These are phyloP conservation scores for Aureobasidium sp. DNA, from an alignment of 2,329 filamentous ascomycete species.

Conservation along the genomic window DNA sequence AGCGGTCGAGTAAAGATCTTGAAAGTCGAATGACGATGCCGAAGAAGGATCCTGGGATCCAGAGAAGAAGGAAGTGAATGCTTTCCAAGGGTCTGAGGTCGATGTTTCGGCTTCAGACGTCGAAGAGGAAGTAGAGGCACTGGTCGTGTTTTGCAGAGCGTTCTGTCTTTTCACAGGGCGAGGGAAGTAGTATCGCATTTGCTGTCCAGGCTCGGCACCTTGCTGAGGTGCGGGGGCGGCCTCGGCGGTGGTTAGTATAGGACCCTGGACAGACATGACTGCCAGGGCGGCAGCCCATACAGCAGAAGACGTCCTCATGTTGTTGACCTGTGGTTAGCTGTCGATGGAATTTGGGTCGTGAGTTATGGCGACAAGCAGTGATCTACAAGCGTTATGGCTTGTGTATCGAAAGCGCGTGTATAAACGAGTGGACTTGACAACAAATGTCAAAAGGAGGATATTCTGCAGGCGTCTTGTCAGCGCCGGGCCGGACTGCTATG, in stretches of 20 bases:
- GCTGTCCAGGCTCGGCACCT: conserved; percentile 23
- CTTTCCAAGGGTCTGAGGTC: not conserved
- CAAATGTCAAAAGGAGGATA: conserved; percentile 22
- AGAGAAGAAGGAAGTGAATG: not conserved
- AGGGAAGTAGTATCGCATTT: conserved; percentile 42
- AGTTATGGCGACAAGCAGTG: conserved; percentile 11
- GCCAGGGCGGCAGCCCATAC: conserved; percentile 40
- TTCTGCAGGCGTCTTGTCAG: conserved; percentile 6
- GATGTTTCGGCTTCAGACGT: not conserved
- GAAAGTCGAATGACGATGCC: not conserved
- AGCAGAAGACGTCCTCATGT: conserved; percentile 36
- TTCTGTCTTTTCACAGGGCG: conserved; percentile 38
- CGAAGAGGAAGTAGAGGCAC: conserved; percentile 4
- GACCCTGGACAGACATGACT: conserved; percentile 36
- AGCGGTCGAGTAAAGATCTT: not conserved
- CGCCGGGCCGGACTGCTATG: conserved; percentile 10
- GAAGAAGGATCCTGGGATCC: not conserved
- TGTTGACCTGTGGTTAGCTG: conserved; percentile 19
- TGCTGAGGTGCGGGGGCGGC: conserved; percentile 38
- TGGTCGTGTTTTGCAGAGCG: conserved; percentile 22
- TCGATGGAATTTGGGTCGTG: not conserved
- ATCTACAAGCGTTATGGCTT: not conserved
- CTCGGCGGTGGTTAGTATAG: conserved; percentile 39
- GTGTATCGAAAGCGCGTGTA: conserved; percentile 28
- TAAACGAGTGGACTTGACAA: conserved; percentile 48